phyloP scores from a whole-genome alignment of 75 land plant species.

The Azolla pinnata region DNA sequence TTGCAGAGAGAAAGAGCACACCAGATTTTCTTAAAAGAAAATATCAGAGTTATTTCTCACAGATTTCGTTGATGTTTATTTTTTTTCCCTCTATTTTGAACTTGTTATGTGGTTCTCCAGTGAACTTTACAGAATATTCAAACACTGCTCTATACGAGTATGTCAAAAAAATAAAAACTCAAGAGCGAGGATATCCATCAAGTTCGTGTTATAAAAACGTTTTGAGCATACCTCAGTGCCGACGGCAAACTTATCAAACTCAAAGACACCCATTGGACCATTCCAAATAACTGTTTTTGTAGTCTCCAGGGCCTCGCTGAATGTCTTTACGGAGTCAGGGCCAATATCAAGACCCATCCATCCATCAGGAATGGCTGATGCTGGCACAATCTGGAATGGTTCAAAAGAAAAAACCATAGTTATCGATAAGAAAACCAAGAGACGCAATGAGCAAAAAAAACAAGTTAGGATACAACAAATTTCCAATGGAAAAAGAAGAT shows the following conservation, averaged over 20 bases:
- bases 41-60: constrained; percentile 1
- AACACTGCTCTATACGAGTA: too few relatives aligned
- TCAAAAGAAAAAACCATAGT: neutral
- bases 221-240: constrained; percentile 89
- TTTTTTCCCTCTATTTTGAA: too few relatives aligned
- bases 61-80: too few relatives aligned
- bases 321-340: constrained; percentile 67
- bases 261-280: constrained; percentile 88
- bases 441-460: constrained; percentile 2
- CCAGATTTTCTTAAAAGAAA: neutral
- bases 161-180: too few relatives aligned
- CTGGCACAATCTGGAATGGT: constrained; percentile 42
- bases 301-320: constrained; percentile 65
- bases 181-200: too few relatives aligned
- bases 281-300: constrained; percentile 85
- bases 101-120: too few relatives aligned
- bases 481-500: too few relatives aligned
- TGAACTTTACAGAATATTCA: too few relatives aligned
- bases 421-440: neutral
- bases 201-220: too few relatives aligned
- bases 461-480: too few relatives aligned
- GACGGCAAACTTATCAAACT: constrained; percentile 67
- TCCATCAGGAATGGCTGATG: constrained; percentile 60
- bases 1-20: too few relatives aligned
- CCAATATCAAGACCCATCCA: constrained; percentile 95